A percentile compares a stretch with the other conserved stretches of the same genome.
phyloP scores from a whole-genome alignment of 306 rosid species.

The Rubus idaeus region DNA sequence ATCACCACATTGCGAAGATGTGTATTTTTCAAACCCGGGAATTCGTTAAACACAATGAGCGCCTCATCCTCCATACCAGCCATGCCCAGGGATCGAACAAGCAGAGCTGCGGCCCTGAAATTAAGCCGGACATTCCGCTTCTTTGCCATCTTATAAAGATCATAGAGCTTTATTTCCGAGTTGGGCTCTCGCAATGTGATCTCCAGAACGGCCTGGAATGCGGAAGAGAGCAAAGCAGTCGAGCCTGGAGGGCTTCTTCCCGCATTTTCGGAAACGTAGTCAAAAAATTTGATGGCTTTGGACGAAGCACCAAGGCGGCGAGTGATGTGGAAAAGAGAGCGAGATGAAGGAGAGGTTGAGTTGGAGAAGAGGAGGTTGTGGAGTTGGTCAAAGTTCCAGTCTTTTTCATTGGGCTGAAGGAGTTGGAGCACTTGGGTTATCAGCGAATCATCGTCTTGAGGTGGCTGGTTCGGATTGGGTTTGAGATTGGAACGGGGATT shows the following conservation, averaged over 20 bases:
- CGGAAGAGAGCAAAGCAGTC: conserved; percentile 22
- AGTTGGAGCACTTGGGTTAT: conserved; percentile 44
- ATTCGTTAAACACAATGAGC: conserved; percentile 34
- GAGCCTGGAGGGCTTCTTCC: not conserved
- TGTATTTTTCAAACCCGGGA: conserved; percentile 40
- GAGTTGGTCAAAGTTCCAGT: conserved; percentile 45
- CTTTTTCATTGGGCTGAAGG: conserved; percentile 43
- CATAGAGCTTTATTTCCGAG: conserved; percentile 34
- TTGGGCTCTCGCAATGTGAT: conserved; percentile 44
- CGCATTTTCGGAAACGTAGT: conserved; percentile 24
- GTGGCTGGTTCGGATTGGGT: conserved; percentile 4
- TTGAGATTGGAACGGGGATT: not conserved
- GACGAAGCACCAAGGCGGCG: conserved; percentile 32
- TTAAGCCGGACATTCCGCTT: conserved; percentile 33
- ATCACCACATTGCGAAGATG: conserved; percentile 46
- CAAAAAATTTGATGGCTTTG: conserved; percentile 34
- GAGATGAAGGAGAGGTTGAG: conserved; percentile 31
- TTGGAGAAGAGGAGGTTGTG: conserved; percentile 42
- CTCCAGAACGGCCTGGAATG: conserved; percentile 52
- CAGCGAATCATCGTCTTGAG: conserved; percentile 22
- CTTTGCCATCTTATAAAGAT: conserved; percentile 38
- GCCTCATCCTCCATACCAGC: conserved; percentile 53
- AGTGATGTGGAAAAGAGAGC: conserved; percentile 43
- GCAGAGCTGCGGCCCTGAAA: conserved; percentile 29
- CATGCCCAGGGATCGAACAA: conserved; percentile 38